Base-by-base conservation (phyloP, 176 grass and related monocot genomes). In the Ensete ventricosum region DNA sequence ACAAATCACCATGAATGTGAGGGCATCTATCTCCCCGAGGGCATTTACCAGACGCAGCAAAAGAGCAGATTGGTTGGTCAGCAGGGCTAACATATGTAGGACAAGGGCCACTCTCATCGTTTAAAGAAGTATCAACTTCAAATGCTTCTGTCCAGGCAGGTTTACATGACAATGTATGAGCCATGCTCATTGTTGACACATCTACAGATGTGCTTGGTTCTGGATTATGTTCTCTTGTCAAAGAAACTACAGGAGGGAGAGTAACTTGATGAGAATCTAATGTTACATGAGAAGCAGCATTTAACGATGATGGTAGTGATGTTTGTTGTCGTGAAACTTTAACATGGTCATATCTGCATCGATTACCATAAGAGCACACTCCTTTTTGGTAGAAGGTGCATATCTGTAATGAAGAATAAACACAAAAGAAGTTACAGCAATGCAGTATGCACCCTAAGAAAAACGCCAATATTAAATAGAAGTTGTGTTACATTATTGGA, bases 371-470 rank as follows among this genome's bases (percentile, higher is more conserved):
- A 54, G 89, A 89, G 69, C 92, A 96, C 16, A 82, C 51, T 43
- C 89, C 92, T 79, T 89, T 92, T 81, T 92, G 92, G 67, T 96
- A 96, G 83, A 92, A 92, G 24, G 92, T 89, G 82, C 92, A 96
- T 55, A 92, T 80, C 92, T 96, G 72, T 64, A 22, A 23, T 50
- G 78, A 66, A 14, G 59, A 70, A 72, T 72, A 43, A 43, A 4
- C n/a, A 67, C 52, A 71, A 43, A 14, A 79, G 53, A 81, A 50
- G 63, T 77, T 77, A 72, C 19, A 79, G 19, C 23, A 74, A 67
- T 26, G 53, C 62, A 54, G 43, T 50, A 43, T 43, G 4, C 34
- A 43, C 34, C 22, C 52, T n/a, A 60, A 11, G 34, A 43, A 43
- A 67, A 49, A 57, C 34, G 59, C 9, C 4, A 27, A 13, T 13